A percentile compares a stretch with the other conserved stretches of the same genome.
Evolutionary conservation across 2,329 filamentous ascomycete genomes (phyloP).

Genomic region (Alternaria ethzedia): DNA sequence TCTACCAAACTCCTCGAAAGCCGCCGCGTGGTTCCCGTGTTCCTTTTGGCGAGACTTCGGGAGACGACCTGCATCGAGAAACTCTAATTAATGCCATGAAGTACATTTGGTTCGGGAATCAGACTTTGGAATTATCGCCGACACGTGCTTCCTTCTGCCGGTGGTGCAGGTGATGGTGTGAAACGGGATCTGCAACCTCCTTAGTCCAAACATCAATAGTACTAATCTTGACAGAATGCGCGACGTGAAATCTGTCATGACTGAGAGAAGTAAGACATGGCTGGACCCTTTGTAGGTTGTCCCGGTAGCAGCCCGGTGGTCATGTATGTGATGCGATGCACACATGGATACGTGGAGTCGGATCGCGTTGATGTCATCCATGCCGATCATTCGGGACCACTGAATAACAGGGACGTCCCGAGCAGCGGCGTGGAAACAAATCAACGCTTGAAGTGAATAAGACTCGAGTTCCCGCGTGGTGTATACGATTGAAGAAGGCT

Average conservation of each 20-base stretch:
- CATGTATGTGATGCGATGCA: neutral
- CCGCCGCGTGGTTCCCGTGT: neutral
- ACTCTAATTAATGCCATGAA: neutral
- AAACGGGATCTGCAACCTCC: neutral
- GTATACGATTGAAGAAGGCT: neutral
- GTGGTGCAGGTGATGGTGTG: neutral
- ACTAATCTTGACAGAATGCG: neutral
- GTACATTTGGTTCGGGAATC: neutral
- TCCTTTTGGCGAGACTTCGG: neutral
- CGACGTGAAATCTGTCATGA: neutral
- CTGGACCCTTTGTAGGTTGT: neutral
- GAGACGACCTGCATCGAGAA: neutral
- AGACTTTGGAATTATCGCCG: neutral
- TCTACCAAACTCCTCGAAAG: neutral
- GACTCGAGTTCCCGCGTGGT: neutral
- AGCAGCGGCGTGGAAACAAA: neutral
- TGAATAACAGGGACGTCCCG: neutral
- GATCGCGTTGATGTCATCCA: conserved; percentile 8
- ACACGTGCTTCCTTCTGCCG: neutral
- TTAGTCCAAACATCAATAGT: neutral
- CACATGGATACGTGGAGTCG: neutral
- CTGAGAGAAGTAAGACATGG: neutral
- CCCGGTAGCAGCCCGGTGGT: neutral
- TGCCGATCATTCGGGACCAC: neutral
- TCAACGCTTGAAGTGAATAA: neutral